Conservation (phyloP, 2,329 filamentous ascomycete genomes). For the Dactylellina drechsleri region DNA sequence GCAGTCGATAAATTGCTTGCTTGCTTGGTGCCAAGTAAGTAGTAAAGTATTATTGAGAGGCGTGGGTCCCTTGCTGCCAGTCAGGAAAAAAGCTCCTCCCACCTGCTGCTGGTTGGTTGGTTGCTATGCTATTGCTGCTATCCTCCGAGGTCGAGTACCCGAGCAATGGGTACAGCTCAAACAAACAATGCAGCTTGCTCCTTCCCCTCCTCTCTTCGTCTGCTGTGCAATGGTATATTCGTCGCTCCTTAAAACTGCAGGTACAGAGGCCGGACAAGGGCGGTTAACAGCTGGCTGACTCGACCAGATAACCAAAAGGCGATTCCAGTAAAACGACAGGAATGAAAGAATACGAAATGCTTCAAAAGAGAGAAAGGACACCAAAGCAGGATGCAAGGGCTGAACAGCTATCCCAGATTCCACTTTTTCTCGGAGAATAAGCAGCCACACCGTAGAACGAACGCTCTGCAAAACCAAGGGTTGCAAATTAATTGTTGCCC, state of each 20-base stretch:
- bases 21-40: background rate
- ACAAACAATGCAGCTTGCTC: conserved; percentile 49
- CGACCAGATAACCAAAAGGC: background rate
- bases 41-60: background rate
- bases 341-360: conserved; percentile 7
- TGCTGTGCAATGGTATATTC: conserved; percentile 3
- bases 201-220: conserved; percentile 40
- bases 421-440: conserved; percentile 51
- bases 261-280: conserved; percentile 15
- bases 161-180: conserved; percentile 36
- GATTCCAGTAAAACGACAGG: conserved; percentile 1
- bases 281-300: no score
- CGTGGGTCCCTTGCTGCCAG: background rate
- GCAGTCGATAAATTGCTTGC: background rate
- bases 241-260: conserved; percentile 26
- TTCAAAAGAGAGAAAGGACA: conserved; percentile 36
- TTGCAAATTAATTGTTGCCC: conserved; percentile 9
- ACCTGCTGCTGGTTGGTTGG: conserved; percentile 15
- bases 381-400: conserved; percentile 52
- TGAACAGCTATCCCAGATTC: conserved; percentile 49
- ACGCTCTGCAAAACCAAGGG: conserved; percentile 6
- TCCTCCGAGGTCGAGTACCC: conserved; percentile 21
- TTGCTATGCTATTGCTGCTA: conserved; percentile 25
- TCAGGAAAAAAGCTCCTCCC: background rate
- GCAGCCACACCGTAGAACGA: conserved; percentile 40